phyloP scores from a whole-genome alignment of 2,329 filamentous ascomycete species.

The Monosporascus sp. region DNA sequence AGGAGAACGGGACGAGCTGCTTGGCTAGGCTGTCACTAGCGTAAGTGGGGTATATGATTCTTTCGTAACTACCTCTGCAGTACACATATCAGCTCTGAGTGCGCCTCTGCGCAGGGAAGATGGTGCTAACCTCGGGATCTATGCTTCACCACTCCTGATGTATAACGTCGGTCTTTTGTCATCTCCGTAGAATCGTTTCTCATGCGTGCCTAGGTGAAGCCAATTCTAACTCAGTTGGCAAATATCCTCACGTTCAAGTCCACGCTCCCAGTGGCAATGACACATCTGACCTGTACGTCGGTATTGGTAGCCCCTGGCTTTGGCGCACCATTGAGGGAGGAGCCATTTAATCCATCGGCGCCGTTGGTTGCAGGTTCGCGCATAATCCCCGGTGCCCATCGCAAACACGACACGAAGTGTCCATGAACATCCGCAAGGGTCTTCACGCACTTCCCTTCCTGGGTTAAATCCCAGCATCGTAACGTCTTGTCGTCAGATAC shows the following conservation, averaged over 20 bases:
- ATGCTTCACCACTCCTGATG: neutral
- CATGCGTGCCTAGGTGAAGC: neutral
- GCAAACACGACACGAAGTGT: conserved; percentile 79
- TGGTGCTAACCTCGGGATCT: neutral
- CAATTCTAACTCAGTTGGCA: conserved; percentile 42
- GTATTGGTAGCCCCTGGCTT: conserved; percentile 35
- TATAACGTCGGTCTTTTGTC: neutral
- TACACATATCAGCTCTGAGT: neutral
- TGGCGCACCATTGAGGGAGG: conserved; percentile 43
- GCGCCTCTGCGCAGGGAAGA: neutral
- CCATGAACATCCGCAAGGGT: conserved; percentile 70
- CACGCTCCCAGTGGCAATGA: conserved; percentile 83
- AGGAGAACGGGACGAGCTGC: no score
- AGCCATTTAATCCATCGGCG: conserved; percentile 35
- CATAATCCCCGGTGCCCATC: conserved; percentile 76
- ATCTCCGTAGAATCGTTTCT: neutral
- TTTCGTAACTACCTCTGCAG: neutral
- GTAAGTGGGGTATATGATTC: neutral
- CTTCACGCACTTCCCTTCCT: conserved; percentile 88
- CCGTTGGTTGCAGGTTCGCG: conserved; percentile 51
- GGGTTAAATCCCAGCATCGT: conserved; percentile 86
- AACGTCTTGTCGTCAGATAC: conserved; percentile 88
- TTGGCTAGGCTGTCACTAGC: neutral
- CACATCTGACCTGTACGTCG: conserved; percentile 68
- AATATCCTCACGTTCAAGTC: conserved; percentile 77